Base-by-base conservation (phyloP, 2,329 filamentous ascomycete species). In the Talaromyces sp. region DNA sequence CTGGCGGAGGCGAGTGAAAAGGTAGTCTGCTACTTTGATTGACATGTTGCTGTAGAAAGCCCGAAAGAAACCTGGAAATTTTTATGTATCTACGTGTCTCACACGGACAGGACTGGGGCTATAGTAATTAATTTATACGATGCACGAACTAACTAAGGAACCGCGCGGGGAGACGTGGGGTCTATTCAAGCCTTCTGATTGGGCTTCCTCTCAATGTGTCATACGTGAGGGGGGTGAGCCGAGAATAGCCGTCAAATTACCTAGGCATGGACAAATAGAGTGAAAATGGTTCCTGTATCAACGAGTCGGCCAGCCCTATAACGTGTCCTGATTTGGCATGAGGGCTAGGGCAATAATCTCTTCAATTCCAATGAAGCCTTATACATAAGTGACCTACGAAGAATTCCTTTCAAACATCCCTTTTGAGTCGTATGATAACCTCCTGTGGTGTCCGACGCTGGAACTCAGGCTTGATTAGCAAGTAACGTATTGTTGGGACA, bases 1-100 rank as follows among this genome's bases (percentile, higher is more conserved):
- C 43, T 67, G 62, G 43, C 49, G 43, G 19, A 67, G 47, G 9
- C 65, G 39, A 19, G 41, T 41, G 59, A 67, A 58, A 24, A 67
- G 63, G 24, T 67, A 67, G 6, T 60, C 39, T 16, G 50, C 62
- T 24, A 64, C n/a, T 11, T 60, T 59, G 56, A 59, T 59, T 31
- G 60, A 52, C 33, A 62, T 62, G 27, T 52, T 33, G 3, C 31
- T 61, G 4, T 16, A 10, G 10, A 39, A 9, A 13, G 27, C 59
- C 27, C n/a, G 10, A 39, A 7, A 2, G 19, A 13, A 13, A 10
- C 4, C 14, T 24, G 6, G 19, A 9, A 8, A 31, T 58, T 41
- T 8, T 22, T 33, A 35, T 59, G 22, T 43, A 35, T 59, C 13
- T 43, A 31, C 9, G 37, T 16, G 13, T 27, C 7, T 59, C 14